phyloP scores from a whole-genome alignment of 371 early-diverging fungal species.

The Syncephalastrum contaminatum region DNA sequence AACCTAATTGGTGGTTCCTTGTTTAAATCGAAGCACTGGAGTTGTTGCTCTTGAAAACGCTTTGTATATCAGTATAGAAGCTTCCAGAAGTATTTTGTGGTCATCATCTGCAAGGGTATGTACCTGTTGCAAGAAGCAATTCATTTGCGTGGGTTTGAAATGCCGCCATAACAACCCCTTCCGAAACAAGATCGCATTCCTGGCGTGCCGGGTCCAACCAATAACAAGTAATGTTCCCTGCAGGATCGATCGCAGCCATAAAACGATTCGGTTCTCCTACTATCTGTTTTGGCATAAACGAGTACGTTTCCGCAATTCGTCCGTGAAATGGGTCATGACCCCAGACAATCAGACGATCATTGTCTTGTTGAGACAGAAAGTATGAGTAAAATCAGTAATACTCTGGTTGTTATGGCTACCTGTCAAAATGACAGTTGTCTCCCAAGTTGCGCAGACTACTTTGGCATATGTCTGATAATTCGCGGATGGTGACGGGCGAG shows the following conservation, averaged over 20 bases:
- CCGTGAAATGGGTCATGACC: slow-evolving; percentile 25
- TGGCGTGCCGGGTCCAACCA: no score
- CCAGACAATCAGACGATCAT: slow-evolving; percentile 8
- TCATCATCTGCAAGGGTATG: slow-evolving; percentile 18
- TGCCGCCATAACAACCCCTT: no score
- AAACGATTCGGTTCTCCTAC: slow-evolving; percentile 24
- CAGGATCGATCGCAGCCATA: slow-evolving; percentile 2
- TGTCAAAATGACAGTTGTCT: slow-evolving; percentile 24
- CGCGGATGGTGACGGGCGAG: background rate
- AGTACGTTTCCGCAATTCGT: no score
- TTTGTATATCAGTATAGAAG: background rate
- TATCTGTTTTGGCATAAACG: background rate
- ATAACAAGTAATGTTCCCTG: background rate
- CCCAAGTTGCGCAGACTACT: slow-evolving; percentile 32
- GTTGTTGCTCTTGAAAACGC: background rate
- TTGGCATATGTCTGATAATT: slow-evolving; percentile 2
- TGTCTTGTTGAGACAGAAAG: no score
- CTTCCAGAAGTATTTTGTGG: no score
- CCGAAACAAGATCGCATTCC: no score
- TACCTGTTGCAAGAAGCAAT: background rate
- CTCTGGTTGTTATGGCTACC: slow-evolving; percentile 17
- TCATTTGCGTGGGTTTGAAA: no score
- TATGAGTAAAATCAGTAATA: background rate
- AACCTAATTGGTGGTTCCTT: slow-evolving; percentile 4
- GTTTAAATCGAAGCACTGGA: slow-evolving; percentile 1